Percentiles rank a stretch among this genome's conserved stretches.
phyloP scores from a whole-genome alignment of 352 stramenopile species.

The Bremia lactucae region DNA sequence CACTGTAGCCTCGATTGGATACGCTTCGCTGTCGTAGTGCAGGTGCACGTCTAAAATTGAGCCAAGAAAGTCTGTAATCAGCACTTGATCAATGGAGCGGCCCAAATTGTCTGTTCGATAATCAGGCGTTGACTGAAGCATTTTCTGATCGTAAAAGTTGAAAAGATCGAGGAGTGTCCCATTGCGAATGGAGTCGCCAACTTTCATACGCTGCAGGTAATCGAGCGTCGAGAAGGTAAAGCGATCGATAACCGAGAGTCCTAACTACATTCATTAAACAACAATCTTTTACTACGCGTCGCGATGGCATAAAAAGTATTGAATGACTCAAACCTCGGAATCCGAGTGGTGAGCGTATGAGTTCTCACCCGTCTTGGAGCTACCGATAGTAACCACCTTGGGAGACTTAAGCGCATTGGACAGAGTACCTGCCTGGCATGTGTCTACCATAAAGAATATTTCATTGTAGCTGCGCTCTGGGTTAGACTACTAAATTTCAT shows the following conservation, averaged over 20 bases:
- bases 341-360: constrained; percentile 91
- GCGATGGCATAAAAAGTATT: background rate
- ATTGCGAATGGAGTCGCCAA: constrained; percentile 57
- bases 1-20: constrained; percentile 44
- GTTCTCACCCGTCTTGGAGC: constrained; percentile 86
- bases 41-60: constrained; percentile 77
- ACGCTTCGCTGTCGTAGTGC: constrained; percentile 59
- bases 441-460: constrained; percentile 97
- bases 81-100: constrained; percentile 54
- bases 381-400: constrained; percentile 90
- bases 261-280: constrained; percentile 37
- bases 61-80: constrained; percentile 85
- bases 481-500: background rate
- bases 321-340: constrained; percentile 36
- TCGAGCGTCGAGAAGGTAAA: constrained; percentile 86
- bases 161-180: constrained; percentile 62
- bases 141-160: constrained; percentile 73
- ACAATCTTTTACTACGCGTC: constrained; percentile 1
- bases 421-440: constrained; percentile 92
- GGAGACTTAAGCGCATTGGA: constrained; percentile 74
- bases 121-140: constrained; percentile 74
- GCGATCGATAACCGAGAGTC: constrained; percentile 80
- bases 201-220: constrained; percentile 80
- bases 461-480: constrained; percentile 75
- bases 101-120: constrained; percentile 66